These are phyloP conservation scores for Microdochium bolleyi DNA, from an alignment of 2,329 filamentous ascomycete species.

Conservation along the genomic window DNA sequence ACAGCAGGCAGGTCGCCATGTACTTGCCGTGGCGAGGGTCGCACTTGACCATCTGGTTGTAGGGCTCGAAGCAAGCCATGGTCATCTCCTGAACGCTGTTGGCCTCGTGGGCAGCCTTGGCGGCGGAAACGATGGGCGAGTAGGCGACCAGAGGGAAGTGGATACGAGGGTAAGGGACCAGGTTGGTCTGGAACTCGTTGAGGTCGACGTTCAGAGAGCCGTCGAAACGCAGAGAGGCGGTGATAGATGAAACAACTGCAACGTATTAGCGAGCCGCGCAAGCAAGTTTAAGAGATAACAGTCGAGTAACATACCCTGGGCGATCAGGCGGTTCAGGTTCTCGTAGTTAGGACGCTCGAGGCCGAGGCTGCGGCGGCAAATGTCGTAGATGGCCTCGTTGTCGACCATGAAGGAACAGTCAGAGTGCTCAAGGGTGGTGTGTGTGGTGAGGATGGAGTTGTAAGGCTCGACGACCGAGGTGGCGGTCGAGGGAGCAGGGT, in stretches of 20 bases:
- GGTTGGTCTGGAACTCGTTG: conserved; percentile 99
- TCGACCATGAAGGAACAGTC: conserved; percentile 99
- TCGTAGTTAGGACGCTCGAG: conserved; percentile 97
- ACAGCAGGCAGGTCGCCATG: conserved; percentile 97
- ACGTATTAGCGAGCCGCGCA: conserved; percentile 15
- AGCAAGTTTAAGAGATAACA: neutral
- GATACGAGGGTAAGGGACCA: conserved; percentile 97
- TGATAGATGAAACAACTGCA: conserved; percentile 93
- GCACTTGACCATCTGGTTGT: conserved; percentile 99
- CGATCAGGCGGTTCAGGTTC: conserved; percentile 98
- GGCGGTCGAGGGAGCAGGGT: conserved; percentile 93
- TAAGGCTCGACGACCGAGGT: conserved; percentile 98
- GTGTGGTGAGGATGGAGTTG: conserved; percentile 98
- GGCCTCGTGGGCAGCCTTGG: conserved; percentile 95
- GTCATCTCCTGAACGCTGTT: conserved; percentile 98
- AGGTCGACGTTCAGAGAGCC: conserved; percentile 98
- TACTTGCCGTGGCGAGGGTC: conserved; percentile 99
- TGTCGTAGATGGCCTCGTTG: conserved; percentile 99
- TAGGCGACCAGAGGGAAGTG: conserved; percentile 99
- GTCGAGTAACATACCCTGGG: conserved; percentile 61
- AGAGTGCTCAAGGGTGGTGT: conserved; percentile 98
- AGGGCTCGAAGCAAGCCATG: conserved; percentile 98
- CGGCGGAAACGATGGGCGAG: conserved; percentile 85
- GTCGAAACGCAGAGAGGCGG: conserved; percentile 95
- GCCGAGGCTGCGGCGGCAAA: conserved; percentile 94